Evolutionary conservation across 225 moss, liverwort and hornwort genomes (phyloP).

Genomic region (Thuidium tamariscinum): DNA sequence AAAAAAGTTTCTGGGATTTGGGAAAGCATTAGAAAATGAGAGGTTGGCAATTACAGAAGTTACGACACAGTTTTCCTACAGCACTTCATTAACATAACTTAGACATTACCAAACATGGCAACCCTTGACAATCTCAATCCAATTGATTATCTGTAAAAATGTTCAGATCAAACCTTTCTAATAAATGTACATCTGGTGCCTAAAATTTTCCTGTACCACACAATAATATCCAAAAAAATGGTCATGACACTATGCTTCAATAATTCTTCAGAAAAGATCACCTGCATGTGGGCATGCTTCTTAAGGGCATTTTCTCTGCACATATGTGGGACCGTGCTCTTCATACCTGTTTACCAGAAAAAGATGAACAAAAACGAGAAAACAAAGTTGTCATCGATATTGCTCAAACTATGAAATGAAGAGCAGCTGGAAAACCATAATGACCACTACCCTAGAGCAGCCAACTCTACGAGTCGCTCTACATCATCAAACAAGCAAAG

Average conservation of each 20-base stretch:
- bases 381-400: neutral
- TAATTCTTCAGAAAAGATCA: neutral
- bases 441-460: neutral
- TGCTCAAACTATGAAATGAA: neutral
- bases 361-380: neutral
- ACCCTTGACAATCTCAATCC: neutral
- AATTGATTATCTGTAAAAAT: neutral
- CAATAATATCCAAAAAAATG: neutral
- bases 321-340: slow-evolving; percentile 55
- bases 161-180: neutral
- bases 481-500: neutral
- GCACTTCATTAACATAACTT: neutral
- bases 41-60: neutral
- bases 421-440: neutral
- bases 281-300: neutral
- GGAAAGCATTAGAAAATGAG: neutral
- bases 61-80: neutral
- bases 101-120: neutral
- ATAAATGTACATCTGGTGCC: slow-evolving; percentile 10
- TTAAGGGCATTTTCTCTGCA: slow-evolving; percentile 53
- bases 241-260: neutral
- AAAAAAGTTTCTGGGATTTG: neutral
- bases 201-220: neutral
- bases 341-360: slow-evolving; percentile 26
- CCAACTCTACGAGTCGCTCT: neutral